Evolutionary conservation across 805 yeast species (phyloP).

Genomic region (Yarrowia sp.): DNA sequence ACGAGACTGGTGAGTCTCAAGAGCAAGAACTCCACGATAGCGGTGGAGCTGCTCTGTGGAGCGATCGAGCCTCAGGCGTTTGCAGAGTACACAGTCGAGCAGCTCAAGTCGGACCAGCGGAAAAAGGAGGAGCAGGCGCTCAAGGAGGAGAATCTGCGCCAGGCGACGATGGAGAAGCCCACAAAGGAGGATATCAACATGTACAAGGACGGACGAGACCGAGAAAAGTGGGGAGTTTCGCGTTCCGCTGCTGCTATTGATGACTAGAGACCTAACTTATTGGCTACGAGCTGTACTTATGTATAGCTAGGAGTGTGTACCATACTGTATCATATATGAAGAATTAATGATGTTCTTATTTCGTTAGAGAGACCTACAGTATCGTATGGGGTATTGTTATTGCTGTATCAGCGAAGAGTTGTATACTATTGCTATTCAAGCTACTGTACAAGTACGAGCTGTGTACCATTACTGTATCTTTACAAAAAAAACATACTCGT

Average conservation of each 20-base stretch:
- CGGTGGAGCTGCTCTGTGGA: constrained; percentile 12
- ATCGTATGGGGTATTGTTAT: no score
- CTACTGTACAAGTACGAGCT: no score
- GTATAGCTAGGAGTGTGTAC: no score
- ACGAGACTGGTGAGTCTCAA: constrained; percentile 13
- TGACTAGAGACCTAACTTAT: constrained; percentile 26
- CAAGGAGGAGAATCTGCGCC: constrained; percentile 17
- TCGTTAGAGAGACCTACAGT: no score
- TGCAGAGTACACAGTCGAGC: constrained; percentile 15
- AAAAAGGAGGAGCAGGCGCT: constrained; percentile 5
- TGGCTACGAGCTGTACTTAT: not conserved
- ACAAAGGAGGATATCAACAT: constrained; percentile 39
- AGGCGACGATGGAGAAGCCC: constrained; percentile 5
- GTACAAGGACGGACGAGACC: constrained; percentile 43
- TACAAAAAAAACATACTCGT: no score
- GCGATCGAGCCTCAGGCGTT: constrained; percentile 9
- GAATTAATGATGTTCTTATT: no score
- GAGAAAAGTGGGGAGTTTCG: constrained; percentile 46
- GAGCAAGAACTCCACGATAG: not conserved
- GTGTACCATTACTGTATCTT: no score
- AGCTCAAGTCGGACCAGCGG: not conserved
- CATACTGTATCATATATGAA: no score
- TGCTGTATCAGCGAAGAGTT: no score
- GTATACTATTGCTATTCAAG: no score
- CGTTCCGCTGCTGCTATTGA: constrained; percentile 45